Evolutionary conservation across 495 filamentous ascomycete genomes (phyloP).

Genomic region (Podospora conica): DNA sequence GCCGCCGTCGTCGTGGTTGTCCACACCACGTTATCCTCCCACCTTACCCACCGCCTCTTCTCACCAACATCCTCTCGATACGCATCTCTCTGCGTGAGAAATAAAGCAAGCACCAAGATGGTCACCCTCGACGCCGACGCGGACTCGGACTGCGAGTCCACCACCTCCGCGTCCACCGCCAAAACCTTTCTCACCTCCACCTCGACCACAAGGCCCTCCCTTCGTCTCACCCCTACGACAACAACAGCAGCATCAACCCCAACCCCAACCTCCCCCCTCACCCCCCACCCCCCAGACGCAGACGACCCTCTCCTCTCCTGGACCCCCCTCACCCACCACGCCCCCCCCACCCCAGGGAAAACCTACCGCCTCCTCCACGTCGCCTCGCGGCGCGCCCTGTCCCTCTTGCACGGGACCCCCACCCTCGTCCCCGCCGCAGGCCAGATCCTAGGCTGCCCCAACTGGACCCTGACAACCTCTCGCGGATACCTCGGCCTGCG

Average conservation of each 20-base stretch:
- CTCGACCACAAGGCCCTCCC: not conserved
- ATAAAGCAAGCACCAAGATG: not conserved
- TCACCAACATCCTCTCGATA: too few species aligned
- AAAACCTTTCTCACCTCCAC: not conserved
- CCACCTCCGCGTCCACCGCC: not conserved
- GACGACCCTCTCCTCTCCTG: not conserved
- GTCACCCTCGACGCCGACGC: not conserved
- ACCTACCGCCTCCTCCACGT: conserved; percentile 1
- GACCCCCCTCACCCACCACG: not conserved
- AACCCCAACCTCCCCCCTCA: not conserved
- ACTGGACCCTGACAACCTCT: not conserved
- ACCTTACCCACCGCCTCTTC: too few species aligned
- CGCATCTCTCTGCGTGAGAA: not conserved
- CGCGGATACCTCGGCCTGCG: not conserved
- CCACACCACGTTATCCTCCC: not conserved
- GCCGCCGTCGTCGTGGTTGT: not conserved
- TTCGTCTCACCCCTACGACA: not conserved
- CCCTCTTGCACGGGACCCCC: not conserved
- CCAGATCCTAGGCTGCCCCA: not conserved
- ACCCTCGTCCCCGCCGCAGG: not conserved
- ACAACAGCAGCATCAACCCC: not conserved
- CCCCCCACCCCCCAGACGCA: not conserved
- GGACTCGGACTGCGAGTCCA: not conserved
- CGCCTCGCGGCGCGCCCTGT: not conserved
- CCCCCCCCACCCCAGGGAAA: not conserved